Conservation (phyloP, 176 grass and related monocot species). For the Zoysia japonica region DNA sequence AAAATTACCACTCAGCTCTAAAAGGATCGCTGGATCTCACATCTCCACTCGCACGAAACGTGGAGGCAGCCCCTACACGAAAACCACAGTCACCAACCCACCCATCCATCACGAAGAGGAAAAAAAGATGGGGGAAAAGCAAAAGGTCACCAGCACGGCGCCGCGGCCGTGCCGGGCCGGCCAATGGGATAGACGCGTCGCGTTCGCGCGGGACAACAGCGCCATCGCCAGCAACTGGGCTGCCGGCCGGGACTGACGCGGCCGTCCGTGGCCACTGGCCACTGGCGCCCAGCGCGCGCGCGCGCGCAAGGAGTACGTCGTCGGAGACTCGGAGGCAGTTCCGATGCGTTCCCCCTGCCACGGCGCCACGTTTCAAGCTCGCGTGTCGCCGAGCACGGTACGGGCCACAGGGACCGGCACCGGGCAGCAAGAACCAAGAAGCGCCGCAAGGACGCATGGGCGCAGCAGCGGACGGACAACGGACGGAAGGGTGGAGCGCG, state of each 20-base stretch:
- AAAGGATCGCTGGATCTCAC: too few relatives aligned
- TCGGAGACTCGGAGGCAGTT: slow-evolving; percentile 16
- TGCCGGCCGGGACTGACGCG: too few relatives aligned
- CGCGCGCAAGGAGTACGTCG: too few relatives aligned
- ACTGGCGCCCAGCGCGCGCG: too few relatives aligned
- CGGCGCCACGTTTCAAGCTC: slow-evolving; percentile 54
- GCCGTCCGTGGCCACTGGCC: not conserved
- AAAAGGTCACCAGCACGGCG: not conserved
- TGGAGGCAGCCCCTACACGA: too few relatives aligned
- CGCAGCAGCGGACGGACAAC: too few relatives aligned
- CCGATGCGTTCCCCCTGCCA: slow-evolving; percentile 42
- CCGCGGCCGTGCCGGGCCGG: not conserved
- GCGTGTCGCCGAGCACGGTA: slow-evolving; percentile 7
- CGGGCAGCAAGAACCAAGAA: too few relatives aligned
- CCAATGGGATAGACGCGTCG: not conserved
- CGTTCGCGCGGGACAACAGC: not conserved
- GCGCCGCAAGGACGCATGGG: too few relatives aligned
- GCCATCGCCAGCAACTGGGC: not conserved
- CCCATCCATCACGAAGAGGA: not conserved
- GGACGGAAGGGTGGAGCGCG: too few relatives aligned
- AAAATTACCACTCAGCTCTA: too few relatives aligned
- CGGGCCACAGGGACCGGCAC: not conserved
- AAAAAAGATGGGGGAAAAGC: not conserved
- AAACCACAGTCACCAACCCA: not conserved
- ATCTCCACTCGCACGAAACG: too few relatives aligned